phyloP scores from a whole-genome alignment of 2,329 filamentous ascomycete species.

The Magnaporthales sp. region DNA sequence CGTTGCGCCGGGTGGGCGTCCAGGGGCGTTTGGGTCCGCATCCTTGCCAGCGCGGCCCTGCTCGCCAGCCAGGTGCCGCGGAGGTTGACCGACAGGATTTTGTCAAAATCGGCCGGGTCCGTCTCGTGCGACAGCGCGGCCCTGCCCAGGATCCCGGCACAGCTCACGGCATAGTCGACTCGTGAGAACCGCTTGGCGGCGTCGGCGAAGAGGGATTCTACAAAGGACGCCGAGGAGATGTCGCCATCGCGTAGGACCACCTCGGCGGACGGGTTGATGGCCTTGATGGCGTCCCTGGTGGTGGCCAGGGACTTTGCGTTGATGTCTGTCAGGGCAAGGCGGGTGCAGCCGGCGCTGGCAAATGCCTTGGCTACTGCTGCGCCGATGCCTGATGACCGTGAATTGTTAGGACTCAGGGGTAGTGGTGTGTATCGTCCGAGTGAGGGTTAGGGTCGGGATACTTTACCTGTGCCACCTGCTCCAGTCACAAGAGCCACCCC shows the following conservation, averaged over 20 bases:
- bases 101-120: constrained; percentile 28
- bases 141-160: constrained; percentile 29
- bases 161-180: constrained; percentile 39
- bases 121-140: constrained; percentile 25
- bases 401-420: too few relatives aligned
- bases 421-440: too few relatives aligned
- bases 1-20: constrained; percentile 32
- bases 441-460: too few relatives aligned
- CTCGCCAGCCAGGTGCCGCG: constrained; percentile 34
- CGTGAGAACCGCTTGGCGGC: constrained; percentile 16
- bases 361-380: constrained; percentile 32
- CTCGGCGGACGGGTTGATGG: constrained; percentile 10
- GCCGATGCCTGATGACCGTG: constrained; percentile 27
- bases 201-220: constrained; percentile 24
- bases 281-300: constrained; percentile 18
- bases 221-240: constrained; percentile 31
- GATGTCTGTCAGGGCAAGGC: constrained; percentile 30
- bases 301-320: constrained; percentile 21
- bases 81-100: constrained; percentile 32
- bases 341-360: constrained; percentile 30
- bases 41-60: constrained; percentile 29
- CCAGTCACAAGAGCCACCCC: neutral
- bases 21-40: constrained; percentile 32
- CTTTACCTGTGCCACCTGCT: neutral
- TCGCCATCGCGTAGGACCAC: constrained; percentile 20